Evolutionary conservation across 2,329 filamentous ascomycete genomes (phyloP), one percentile per base, ranked within the genome.

Genomic region (Thelonectria rubi): DNA sequence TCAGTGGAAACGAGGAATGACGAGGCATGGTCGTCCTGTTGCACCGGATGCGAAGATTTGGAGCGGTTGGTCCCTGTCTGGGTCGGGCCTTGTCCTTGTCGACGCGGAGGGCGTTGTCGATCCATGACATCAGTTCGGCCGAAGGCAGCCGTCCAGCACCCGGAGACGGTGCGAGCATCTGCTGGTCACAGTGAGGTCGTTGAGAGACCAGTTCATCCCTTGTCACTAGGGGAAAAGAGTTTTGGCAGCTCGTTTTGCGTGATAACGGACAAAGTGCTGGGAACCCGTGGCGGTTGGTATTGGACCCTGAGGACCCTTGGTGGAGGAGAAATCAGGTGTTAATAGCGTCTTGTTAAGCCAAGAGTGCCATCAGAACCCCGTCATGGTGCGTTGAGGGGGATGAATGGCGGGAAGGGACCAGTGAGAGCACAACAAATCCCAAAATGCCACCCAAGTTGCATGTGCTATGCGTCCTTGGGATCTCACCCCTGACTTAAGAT

Each of bases 101-200:
- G 55, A 65, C 60, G 59, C 65, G 58, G 61, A 62, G 60, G 40
- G 45, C 21, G 9, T 42, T 67, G 73, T 61, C 73, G 73, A 74
- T 75, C 72, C 70, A 73, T 75, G 72, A 74, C 73, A 75, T 74
- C 73, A 74, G 65, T 64, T 62, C 56, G 65, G 62, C 66, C 63
- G 63, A 65, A 62, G 48, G 64, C 52, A 56, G 42, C 51, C 61
- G 55, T 48, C 48, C 56, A 15, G 61, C 67, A 54, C 62, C 64
- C 52, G 43, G 59, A 40, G 54, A 59, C 24, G 60, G 53, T 52
- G 53, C 39, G 59, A 51, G 59, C 37, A 47, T 39, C 40, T 58
- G 60, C 56, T 54, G 53, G 51, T 34, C 53, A 59, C 47, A 42
- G 17, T 53, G 20, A 26, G 26, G 49, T 30, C 8, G 26, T 30